phyloP scores from a whole-genome alignment of 176 grass and related monocot genomes.

The Guadua angustifolia region DNA sequence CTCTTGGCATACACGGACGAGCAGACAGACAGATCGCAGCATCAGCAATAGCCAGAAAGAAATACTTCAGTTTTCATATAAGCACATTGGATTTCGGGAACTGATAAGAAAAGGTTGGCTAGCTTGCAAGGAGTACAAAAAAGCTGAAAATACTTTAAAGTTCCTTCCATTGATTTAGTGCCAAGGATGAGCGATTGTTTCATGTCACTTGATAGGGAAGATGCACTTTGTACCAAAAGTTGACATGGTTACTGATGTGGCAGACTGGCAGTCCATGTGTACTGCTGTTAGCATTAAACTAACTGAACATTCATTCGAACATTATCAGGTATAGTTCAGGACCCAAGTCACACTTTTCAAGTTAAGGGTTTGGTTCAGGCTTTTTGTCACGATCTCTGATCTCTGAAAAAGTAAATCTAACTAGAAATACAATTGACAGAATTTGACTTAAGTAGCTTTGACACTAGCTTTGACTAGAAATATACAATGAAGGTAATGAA shows the following conservation, averaged over 20 bases:
- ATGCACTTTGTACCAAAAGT: not conserved
- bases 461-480: too few relatives aligned
- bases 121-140: not conserved
- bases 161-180: not conserved
- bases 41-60: not conserved
- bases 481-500: not conserved
- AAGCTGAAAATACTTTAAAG: not conserved
- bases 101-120: not conserved
- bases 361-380: not conserved
- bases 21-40: not conserved
- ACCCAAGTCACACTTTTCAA: not conserved
- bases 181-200: not conserved
- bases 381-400: not conserved
- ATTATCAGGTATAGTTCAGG: constrained; percentile 15
- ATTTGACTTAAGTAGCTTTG: not conserved
- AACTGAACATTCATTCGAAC: not conserved
- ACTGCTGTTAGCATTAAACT: not conserved
- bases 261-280: not conserved
- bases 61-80: not conserved
- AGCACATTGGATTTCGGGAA: not conserved
- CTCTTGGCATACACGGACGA: not conserved
- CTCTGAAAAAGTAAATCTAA: not conserved
- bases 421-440: constrained; percentile 5
- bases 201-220: constrained; percentile 4
- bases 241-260: not conserved